Percentiles rank a stretch among this genome's conserved stretches.
Conservation (phyloP, 2,329 filamentous ascomycete genomes). For the Aspergillus sp. region DNA sequence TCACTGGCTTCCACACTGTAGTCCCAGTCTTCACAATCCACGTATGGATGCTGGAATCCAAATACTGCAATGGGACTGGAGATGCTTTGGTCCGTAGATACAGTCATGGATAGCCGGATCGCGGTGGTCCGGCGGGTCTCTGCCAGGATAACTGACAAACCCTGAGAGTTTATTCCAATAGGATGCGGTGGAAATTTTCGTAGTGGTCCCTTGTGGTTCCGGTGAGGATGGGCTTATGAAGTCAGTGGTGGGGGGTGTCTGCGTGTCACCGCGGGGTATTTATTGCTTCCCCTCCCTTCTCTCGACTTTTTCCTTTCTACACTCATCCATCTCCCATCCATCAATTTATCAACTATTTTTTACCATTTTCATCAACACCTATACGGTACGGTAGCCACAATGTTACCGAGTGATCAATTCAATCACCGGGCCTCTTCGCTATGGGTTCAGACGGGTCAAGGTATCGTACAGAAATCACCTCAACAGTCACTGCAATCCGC, state of each 20-base stretch:
- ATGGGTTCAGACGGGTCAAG: constrained; percentile 41
- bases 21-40: not conserved
- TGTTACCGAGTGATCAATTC: constrained; percentile 16
- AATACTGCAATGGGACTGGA: too few relatives aligned
- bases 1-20: not conserved
- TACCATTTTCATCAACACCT: constrained; percentile 2
- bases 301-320: not conserved
- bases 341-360: not conserved
- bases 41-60: not conserved
- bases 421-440: constrained; percentile 21
- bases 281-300: constrained; percentile 17
- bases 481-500: constrained; percentile 37
- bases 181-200: constrained; percentile 3
- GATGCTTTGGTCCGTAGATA: too few relatives aligned
- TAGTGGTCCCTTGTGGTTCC: constrained; percentile 4
- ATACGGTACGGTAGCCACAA: constrained; percentile 33
- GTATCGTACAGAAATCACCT: constrained; percentile 37
- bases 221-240: constrained; percentile 10
- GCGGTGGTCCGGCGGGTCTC: constrained; percentile 10
- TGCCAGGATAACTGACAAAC: not conserved
- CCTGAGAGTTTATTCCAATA: constrained; percentile 7
- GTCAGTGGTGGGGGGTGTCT: constrained; percentile 3
- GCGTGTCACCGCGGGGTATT: constrained; percentile 12
- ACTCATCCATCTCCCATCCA: not conserved
- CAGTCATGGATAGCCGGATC: constrained; percentile 2